phyloP scores from a whole-genome alignment of 108 stramenopile species.

The Cylindrotheca fusiformis region DNA sequence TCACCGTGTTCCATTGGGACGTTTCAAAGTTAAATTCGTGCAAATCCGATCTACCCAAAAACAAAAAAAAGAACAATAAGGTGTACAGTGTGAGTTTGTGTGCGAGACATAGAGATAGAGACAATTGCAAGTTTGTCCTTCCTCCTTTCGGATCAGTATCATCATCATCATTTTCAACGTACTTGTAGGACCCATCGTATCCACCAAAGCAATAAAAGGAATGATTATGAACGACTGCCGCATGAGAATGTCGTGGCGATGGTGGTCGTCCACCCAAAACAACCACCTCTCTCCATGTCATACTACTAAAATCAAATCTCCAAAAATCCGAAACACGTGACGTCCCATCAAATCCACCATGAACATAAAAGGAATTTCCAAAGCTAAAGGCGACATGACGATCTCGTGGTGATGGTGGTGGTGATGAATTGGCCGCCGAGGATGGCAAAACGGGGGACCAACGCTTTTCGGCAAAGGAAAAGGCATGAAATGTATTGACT shows the following conservation, averaged over 20 bases:
- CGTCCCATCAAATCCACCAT: slow-evolving; percentile 91
- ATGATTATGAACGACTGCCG: slow-evolving; percentile 85
- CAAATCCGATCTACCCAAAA: slow-evolving; percentile 68
- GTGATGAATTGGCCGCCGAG: slow-evolving; percentile 40
- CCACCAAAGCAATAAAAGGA: slow-evolving; percentile 87
- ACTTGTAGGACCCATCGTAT: slow-evolving; percentile 92
- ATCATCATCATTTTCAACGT: no score
- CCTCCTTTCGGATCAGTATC: no score
- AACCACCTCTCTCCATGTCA: slow-evolving; percentile 79
- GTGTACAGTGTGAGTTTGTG: no score
- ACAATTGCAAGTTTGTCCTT: no score
- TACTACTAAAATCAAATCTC: slow-evolving; percentile 78
- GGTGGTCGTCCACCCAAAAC: slow-evolving; percentile 51
- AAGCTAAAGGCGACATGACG: slow-evolving; percentile 85
- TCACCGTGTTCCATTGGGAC: slow-evolving; percentile 72
- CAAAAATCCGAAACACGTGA: slow-evolving; percentile 88
- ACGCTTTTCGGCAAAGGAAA: slow-evolving; percentile 75
- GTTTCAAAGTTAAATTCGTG: slow-evolving; percentile 84
- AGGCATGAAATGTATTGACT: slow-evolving; percentile 93
- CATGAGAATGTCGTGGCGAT: slow-evolving; percentile 92
- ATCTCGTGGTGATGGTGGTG: slow-evolving; percentile 80
- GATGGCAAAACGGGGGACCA: slow-evolving; percentile 56
- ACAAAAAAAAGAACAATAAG: no score
- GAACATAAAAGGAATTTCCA: slow-evolving; percentile 81
- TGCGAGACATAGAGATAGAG: no score